phyloP scores from a whole-genome alignment of 2,329 filamentous ascomycete genomes.

The Tolypocladium paradoxum region DNA sequence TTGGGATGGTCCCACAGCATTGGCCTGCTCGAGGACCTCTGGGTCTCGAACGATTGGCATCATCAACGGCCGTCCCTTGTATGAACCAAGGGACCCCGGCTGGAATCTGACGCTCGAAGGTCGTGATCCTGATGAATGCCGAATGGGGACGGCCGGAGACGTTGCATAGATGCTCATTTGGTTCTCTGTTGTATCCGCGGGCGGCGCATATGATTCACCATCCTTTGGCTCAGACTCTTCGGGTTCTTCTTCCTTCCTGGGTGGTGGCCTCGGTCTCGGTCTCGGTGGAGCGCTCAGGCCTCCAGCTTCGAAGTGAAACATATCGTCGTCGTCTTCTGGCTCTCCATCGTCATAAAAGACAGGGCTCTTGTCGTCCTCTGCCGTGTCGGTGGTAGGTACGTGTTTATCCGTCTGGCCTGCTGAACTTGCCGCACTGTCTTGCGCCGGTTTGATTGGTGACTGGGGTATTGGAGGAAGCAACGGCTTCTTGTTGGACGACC shows the following conservation, averaged over 20 bases:
- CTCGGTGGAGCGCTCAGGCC: slow-evolving; percentile 20
- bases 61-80: slow-evolving; percentile 40
- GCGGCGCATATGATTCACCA: slow-evolving; percentile 7
- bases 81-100: slow-evolving; percentile 38
- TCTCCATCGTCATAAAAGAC: background rate
- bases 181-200: background rate
- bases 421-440: slow-evolving; percentile 2
- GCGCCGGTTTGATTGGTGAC: background rate
- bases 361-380: slow-evolving; percentile 2
- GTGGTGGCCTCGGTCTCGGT: slow-evolving; percentile 7
- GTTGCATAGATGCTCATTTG: slow-evolving; percentile 25
- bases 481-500: slow-evolving; percentile 10
- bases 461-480: background rate
- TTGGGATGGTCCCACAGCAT: slow-evolving; percentile 35
- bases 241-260: background rate
- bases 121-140: slow-evolving; percentile 4
- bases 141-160: slow-evolving; percentile 32
- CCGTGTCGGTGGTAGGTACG: background rate
- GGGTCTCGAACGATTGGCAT: slow-evolving; percentile 41
- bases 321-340: slow-evolving; percentile 8
- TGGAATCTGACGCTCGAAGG: slow-evolving; percentile 22
- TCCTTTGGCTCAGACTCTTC: slow-evolving; percentile 14
- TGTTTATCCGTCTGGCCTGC: background rate
- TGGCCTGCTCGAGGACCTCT: slow-evolving; percentile 36
- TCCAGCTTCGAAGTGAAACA: slow-evolving; percentile 35